Percentiles rank a stretch among this genome's conserved stretches.
These are phyloP conservation scores for Emiliania huxleyi DNA, from an alignment of 78 protist genomes.

Conservation along the genomic window DNA sequence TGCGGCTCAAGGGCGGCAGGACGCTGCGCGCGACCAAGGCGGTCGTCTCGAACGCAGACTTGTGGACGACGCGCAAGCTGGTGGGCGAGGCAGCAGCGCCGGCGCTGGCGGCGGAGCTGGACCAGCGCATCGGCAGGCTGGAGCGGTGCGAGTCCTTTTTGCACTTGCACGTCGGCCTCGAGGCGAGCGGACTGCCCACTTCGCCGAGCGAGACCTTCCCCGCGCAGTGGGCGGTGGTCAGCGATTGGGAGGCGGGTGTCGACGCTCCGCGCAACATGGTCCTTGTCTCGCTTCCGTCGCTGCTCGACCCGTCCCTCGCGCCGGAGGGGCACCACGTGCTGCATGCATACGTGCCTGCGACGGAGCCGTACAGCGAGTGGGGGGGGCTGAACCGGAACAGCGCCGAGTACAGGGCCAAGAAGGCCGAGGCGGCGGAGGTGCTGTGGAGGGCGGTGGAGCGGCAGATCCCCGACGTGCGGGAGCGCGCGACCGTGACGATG, in stretches of 20 bases:
- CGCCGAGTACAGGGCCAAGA: not conserved
- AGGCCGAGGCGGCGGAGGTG: not conserved
- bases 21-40: not conserved
- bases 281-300: not conserved
- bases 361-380: conserved; percentile 42
- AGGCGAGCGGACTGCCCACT: not conserved
- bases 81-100: not conserved
- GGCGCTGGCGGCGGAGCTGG: not conserved
- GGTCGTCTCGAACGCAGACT: conserved; percentile 32
- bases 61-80: not conserved
- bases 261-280: conserved; percentile 17
- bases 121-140: not conserved
- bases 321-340: not conserved
- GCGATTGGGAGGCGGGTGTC: conserved; percentile 20
- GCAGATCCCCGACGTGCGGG: not conserved
- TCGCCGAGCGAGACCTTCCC: not conserved
- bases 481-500: not conserved
- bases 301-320: conserved; percentile 26
- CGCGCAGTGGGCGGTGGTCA: conserved; percentile 1
- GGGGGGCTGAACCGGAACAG: conserved; percentile 1
- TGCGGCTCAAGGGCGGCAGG: not conserved
- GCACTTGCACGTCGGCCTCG: conserved; percentile 23
- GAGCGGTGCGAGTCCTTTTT: not conserved
- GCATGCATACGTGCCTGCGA: conserved; percentile 19
- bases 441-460: not conserved